Evolutionary conservation across 495 filamentous ascomycete genomes (phyloP).

Genomic region (Neurospora tetrasperma): DNA sequence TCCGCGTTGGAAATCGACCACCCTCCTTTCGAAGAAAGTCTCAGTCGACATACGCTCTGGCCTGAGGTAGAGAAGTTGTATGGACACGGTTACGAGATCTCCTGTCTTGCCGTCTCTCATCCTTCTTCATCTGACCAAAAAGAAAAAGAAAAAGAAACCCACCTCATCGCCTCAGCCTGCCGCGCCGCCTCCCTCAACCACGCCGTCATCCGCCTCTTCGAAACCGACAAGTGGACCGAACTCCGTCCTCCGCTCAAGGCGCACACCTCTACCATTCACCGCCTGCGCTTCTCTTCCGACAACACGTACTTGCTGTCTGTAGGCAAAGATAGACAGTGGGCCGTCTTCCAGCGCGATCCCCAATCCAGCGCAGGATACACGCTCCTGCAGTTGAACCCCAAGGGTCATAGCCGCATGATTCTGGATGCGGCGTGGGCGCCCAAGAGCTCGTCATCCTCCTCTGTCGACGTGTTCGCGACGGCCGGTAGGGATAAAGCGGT

Average conservation of each 20-base stretch:
- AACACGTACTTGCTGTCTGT: conserved; percentile 74
- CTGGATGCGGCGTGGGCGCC: conserved; percentile 77
- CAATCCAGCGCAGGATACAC: conserved; percentile 36
- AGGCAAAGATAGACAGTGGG: conserved; percentile 86
- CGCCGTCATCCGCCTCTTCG: conserved; percentile 85
- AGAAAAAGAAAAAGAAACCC: conserved; percentile 35
- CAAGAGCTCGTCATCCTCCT: conserved; percentile 3
- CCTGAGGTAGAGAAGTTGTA: conserved; percentile 96
- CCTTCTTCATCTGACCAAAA: not conserved
- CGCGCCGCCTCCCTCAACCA: conserved; percentile 87
- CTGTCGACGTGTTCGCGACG: conserved; percentile 56
- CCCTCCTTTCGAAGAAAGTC: conserved; percentile 81
- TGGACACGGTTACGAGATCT: conserved; percentile 97
- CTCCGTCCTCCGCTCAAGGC: conserved; percentile 68
- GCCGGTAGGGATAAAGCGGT: conserved; percentile 79
- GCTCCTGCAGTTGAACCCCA: conserved; percentile 54
- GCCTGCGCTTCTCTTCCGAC: conserved; percentile 65
- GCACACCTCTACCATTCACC: conserved; percentile 76
- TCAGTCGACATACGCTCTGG: conserved; percentile 87
- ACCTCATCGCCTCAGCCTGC: conserved; percentile 82
- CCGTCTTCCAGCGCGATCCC: conserved; percentile 50
- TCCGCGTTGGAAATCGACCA: conserved; percentile 43
- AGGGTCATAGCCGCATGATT: conserved; percentile 87
- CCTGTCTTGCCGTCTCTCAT: conserved; percentile 70
- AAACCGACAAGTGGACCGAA: conserved; percentile 78